Conservation (phyloP, 805 yeast genomes). For the Ogataea pignaliae region DNA sequence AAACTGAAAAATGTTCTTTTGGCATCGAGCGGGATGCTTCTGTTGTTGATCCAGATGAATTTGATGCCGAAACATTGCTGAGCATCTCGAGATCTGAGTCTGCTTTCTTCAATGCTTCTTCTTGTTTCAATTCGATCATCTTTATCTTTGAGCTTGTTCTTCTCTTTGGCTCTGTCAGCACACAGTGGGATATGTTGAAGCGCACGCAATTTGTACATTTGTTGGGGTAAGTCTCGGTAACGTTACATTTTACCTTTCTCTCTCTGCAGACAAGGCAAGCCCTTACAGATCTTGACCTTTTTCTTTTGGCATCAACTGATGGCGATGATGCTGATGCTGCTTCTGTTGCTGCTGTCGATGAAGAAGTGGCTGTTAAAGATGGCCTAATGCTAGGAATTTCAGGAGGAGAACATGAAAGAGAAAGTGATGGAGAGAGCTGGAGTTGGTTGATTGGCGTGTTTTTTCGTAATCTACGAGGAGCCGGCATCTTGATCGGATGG, state of each 20-base stretch:
- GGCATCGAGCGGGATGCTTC: neutral
- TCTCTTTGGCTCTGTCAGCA: slow-evolving; percentile 47
- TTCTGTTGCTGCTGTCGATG: too few relatives aligned
- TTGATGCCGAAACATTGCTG: neutral
- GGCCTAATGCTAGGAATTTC: too few relatives aligned
- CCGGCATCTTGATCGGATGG: too few relatives aligned
- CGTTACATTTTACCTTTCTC: slow-evolving; percentile 78
- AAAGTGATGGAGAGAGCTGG: too few relatives aligned
- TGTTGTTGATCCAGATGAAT: neutral
- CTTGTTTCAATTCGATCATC: slow-evolving; percentile 12
- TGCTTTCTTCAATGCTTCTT: slow-evolving; percentile 1
- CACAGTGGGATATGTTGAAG: slow-evolving; percentile 62
- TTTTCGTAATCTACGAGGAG: too few relatives aligned
- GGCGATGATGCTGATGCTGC: neutral
- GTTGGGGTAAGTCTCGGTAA: slow-evolving; percentile 45
- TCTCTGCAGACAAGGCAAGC: slow-evolving; percentile 79
- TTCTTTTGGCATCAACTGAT: slow-evolving; percentile 18
- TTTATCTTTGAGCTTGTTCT: slow-evolving; percentile 22
- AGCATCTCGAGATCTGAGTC: neutral
- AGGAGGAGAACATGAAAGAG: too few relatives aligned
- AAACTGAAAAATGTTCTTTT: too few relatives aligned
- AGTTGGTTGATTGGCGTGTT: too few relatives aligned
- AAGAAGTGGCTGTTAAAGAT: too few relatives aligned
- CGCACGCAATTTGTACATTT: slow-evolving; percentile 64
- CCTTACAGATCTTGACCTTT: slow-evolving; percentile 58